phyloP scores from a whole-genome alignment of 164 flowering plant species.

The Macadamia integrifolia region DNA sequence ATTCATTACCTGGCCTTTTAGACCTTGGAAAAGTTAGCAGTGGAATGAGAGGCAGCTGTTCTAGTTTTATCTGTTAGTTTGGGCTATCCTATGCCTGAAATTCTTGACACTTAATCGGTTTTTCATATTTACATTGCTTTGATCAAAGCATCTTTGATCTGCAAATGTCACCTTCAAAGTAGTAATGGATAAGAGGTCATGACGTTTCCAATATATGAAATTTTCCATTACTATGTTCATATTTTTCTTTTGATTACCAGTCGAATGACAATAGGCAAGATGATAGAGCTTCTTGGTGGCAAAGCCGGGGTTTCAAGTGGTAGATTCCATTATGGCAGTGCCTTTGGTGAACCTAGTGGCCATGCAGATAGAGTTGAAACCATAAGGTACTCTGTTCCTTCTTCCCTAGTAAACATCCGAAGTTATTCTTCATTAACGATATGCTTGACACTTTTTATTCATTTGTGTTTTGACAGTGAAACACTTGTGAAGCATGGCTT shows the following conservation, averaged over 20 bases:
- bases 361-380: constrained; percentile 92
- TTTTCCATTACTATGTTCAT: background rate
- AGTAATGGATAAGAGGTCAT: too few species aligned
- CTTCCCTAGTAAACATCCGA: background rate
- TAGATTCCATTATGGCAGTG: constrained; percentile 96
- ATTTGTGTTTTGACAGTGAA: constrained; percentile 44
- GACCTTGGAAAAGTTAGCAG: too few species aligned
- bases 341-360: constrained; percentile 98
- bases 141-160: too few species aligned
- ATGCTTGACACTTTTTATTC: constrained; percentile 5
- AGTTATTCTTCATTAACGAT: too few species aligned
- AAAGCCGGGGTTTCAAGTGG: constrained; percentile 98
- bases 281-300: constrained; percentile 98
- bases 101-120: too few species aligned
- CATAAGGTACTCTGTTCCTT: constrained; percentile 55
- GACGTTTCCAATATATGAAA: too few species aligned
- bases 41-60: too few species aligned
- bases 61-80: too few species aligned
- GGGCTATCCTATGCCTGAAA: too few species aligned
- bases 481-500: constrained; percentile 88
- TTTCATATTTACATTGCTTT: too few species aligned
- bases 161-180: too few species aligned
- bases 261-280: constrained; percentile 99
- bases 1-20: too few species aligned
- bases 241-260: constrained; percentile 32